phyloP scores from a whole-genome alignment of 176 grass and related monocot species.

The Chloris gayana region DNA sequence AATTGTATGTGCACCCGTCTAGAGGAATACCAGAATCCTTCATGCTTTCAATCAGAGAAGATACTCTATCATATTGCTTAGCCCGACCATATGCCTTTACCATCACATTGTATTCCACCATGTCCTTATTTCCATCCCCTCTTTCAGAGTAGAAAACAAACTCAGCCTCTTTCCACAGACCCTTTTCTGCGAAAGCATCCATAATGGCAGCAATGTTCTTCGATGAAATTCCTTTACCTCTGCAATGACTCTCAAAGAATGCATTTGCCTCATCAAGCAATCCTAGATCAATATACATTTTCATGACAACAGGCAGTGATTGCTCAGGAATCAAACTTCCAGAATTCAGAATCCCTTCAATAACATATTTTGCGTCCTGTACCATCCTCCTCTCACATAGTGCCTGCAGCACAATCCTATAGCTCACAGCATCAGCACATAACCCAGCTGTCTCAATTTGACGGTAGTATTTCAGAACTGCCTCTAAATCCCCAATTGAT shows the following conservation, averaged over 20 bases:
- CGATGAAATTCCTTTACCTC: constrained; percentile 48
- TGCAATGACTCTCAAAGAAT: constrained; percentile 68
- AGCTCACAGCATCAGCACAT: constrained; percentile 58
- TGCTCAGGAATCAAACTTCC: constrained; percentile 51
- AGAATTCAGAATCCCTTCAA: constrained; percentile 37
- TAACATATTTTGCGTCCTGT: constrained; percentile 47
- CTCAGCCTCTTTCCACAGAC: constrained; percentile 67
- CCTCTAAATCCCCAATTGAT: constrained; percentile 45
- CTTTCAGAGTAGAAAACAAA: constrained; percentile 52
- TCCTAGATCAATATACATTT: constrained; percentile 74
- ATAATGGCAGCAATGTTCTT: constrained; percentile 68
- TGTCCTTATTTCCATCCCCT: constrained; percentile 33
- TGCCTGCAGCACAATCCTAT: constrained; percentile 61
- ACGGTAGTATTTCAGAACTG: constrained; percentile 47
- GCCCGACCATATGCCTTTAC: constrained; percentile 70
- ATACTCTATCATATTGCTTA: constrained; percentile 64
- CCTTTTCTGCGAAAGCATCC: constrained; percentile 62
- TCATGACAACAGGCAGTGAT: constrained; percentile 64
- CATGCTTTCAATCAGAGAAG: constrained; percentile 62
- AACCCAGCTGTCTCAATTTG: constrained; percentile 46
- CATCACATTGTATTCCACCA: constrained; percentile 75
- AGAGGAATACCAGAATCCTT: constrained; percentile 50
- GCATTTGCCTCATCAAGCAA: constrained; percentile 53
- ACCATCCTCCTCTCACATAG: constrained; percentile 61
- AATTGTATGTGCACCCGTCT: constrained; percentile 76